Conservation (phyloP, 164 flowering plant species). For the Berberis vulgaris region DNA sequence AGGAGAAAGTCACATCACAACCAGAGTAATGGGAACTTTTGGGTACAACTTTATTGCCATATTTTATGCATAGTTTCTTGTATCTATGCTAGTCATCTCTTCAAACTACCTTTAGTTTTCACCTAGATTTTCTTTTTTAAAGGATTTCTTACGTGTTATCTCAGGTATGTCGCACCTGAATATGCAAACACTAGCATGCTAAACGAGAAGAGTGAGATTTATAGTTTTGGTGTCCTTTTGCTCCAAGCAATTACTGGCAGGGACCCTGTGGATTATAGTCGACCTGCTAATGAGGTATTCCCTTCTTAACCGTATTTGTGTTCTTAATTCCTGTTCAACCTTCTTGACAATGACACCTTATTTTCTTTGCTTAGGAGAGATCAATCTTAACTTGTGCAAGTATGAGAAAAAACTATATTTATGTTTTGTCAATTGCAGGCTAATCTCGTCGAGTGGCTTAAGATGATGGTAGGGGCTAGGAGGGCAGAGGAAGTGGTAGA, state of each 20-base stretch:
- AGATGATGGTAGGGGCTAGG: conserved; percentile 66
- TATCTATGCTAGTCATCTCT: not conserved
- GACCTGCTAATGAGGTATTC: conserved; percentile 60
- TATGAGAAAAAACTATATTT: not conserved
- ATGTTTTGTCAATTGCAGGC: conserved; percentile 28
- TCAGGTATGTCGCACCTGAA: conserved; percentile 79
- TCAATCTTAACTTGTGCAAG: not conserved
- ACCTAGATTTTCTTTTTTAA: not conserved
- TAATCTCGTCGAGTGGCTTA: conserved; percentile 78
- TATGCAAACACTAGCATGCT: conserved; percentile 71
- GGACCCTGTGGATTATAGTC: conserved; percentile 67
- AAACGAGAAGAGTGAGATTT: conserved; percentile 72
- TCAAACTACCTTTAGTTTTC: not conserved
- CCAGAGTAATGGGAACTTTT: conserved; percentile 81
- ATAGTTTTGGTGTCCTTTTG: conserved; percentile 74
- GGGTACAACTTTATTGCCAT: conserved; percentile 30
- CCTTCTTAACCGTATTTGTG: not conserved
- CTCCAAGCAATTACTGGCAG: conserved; percentile 65
- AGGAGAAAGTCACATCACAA: conserved; percentile 72
- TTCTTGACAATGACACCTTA: not conserved
- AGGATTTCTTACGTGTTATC: conserved; percentile 3
- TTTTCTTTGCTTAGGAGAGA: not conserved
- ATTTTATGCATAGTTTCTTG: not conserved
- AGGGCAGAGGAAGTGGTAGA: conserved; percentile 74
- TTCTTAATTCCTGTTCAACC: not conserved